Conservation (phyloP, 116 monocot species). For the Zostera marina region DNA sequence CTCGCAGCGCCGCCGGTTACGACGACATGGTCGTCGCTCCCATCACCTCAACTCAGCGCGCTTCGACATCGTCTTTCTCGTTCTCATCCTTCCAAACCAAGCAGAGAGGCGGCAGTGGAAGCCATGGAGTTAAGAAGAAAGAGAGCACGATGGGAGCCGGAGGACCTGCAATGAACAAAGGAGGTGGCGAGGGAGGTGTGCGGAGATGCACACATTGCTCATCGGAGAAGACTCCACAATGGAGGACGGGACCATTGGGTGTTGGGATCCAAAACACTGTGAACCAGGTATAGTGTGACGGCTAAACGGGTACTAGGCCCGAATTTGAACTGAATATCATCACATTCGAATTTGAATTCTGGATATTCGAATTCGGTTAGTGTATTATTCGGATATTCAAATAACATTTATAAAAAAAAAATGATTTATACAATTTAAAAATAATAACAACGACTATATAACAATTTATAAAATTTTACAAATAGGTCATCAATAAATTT, state of each 20-base stretch:
- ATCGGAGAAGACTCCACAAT: constrained; percentile 50
- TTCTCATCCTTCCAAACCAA: constrained; percentile 15
- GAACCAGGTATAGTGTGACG: too few relatives aligned
- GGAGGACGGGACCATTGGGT: constrained; percentile 51
- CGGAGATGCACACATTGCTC: constrained; percentile 40
- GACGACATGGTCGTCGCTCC: background rate
- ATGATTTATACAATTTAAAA: too few relatives aligned
- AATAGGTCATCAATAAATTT: too few relatives aligned
- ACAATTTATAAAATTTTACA: too few relatives aligned
- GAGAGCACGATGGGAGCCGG: background rate
- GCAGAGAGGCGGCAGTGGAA: constrained; percentile 3
- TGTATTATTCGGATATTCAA: too few relatives aligned
- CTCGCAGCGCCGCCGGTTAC: background rate
- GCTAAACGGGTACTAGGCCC: too few relatives aligned
- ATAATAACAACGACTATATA: too few relatives aligned
- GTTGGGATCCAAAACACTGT: constrained; percentile 46
- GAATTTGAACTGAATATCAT: too few relatives aligned
- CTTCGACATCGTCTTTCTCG: constrained; percentile 7
- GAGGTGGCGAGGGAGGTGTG: constrained; percentile 8
- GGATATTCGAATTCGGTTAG: too few relatives aligned
- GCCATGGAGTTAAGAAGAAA: background rate
- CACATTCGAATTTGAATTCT: too few relatives aligned
- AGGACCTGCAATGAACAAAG: background rate
- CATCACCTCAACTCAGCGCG: background rate
- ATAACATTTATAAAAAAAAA: too few relatives aligned